Conservation (phyloP, 805 yeast genomes). For the Wickerhamomyces subpelliculosus region DNA sequence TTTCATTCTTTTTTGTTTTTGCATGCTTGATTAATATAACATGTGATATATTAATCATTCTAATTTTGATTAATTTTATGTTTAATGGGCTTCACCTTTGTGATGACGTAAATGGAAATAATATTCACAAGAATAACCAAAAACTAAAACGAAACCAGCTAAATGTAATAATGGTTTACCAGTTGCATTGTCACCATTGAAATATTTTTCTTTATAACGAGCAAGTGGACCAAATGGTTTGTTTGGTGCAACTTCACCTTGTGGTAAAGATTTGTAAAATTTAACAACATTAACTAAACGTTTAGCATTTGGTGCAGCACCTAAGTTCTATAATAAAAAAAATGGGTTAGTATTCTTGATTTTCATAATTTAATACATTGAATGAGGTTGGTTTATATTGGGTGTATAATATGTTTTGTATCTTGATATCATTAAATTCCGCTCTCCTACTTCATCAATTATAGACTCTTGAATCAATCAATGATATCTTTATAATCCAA, state of each 20-base stretch:
- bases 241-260: constrained; percentile 78
- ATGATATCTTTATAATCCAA: neutral
- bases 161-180: constrained; percentile 80
- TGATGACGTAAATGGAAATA: constrained; percentile 76
- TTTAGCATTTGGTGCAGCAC: constrained; percentile 94
- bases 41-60: neutral
- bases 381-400: constrained; percentile 16
- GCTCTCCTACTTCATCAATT: too few relatives aligned
- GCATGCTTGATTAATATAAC: neutral
- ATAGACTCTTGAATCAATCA: neutral
- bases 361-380: too few relatives aligned
- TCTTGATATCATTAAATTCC: too few relatives aligned
- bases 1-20: neutral
- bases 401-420: too few relatives aligned
- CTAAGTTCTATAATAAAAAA: constrained; percentile 62
- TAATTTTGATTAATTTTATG: neutral
- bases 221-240: constrained; percentile 64
- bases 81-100: constrained; percentile 31
- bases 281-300: constrained; percentile 92
- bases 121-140: constrained; percentile 91
- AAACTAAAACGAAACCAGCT: constrained; percentile 55
- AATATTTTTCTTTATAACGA: constrained; percentile 80
- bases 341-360: too few relatives aligned
- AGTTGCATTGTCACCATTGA: constrained; percentile 75
- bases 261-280: constrained; percentile 94